Evolutionary conservation across 1,139 yeast species (phyloP).

Genomic region (Pichia norvegensis): DNA sequence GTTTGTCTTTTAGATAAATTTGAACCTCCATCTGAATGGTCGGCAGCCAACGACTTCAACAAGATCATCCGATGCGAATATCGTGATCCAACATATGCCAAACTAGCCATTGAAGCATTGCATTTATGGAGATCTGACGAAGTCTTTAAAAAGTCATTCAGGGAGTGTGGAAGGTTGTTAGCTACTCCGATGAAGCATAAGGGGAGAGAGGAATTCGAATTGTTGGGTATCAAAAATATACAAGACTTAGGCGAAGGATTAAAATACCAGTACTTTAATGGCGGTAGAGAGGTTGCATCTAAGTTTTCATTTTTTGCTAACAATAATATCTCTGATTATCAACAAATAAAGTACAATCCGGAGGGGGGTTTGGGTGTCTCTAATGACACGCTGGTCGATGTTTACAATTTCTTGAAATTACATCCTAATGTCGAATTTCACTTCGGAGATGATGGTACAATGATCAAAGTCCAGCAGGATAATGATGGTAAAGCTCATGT

Average conservation of each 20-base stretch:
- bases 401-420: slow-evolving; percentile 15
- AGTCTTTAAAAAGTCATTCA: slow-evolving; percentile 28
- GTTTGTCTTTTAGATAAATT: slow-evolving; percentile 35
- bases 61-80: slow-evolving; percentile 42
- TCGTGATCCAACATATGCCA: slow-evolving; percentile 31
- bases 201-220: slow-evolving; percentile 15
- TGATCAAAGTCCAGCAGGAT: slow-evolving; percentile 13
- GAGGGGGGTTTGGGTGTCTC: slow-evolving; percentile 33
- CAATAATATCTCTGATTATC: slow-evolving; percentile 7
- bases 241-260: slow-evolving; percentile 23
- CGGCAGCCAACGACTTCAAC: slow-evolving; percentile 43
- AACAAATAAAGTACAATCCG: slow-evolving; percentile 20
- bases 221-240: slow-evolving; percentile 14
- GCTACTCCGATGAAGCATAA: slow-evolving; percentile 20
- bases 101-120: slow-evolving; percentile 36
- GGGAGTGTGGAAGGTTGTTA: slow-evolving; percentile 32
- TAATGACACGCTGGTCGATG: slow-evolving; percentile 26
- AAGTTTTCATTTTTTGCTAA: slow-evolving; percentile 15
- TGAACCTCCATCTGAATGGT: slow-evolving; percentile 39
- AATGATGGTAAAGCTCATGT: slow-evolving; percentile 13
- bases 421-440: slow-evolving; percentile 25
- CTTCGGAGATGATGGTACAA: slow-evolving; percentile 28
- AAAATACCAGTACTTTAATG: slow-evolving; percentile 11
- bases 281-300: slow-evolving; percentile 8
- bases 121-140: slow-evolving; percentile 33